Base-by-base conservation (phyloP, 345 rosid genomes). In the Syzygium aromaticum region DNA sequence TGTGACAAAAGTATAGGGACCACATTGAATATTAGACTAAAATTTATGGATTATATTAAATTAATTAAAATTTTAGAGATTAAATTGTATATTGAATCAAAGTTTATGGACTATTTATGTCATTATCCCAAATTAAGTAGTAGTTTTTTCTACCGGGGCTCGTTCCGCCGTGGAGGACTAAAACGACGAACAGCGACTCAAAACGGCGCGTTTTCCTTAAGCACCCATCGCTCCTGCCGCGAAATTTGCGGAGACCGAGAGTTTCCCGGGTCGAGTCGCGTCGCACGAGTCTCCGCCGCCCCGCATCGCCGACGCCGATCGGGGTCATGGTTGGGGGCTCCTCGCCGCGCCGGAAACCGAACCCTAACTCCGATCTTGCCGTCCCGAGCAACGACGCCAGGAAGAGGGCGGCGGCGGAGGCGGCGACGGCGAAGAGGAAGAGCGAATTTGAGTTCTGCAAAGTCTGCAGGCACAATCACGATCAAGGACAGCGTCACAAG, bases 401-500 rank as follows among this genome's bases (percentile, higher is more conserved):
- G 46, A 84, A 84, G 86, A 84, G 63, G 59, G 1, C 54, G 30
- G 67, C 80, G 80, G 77, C 56, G 80, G 86, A 80, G 88, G 84
- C 87, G 87, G 85, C 51, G 64, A 85, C 87, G 52, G 86, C 86
- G 64, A 88, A 87, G 88, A 88, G 89, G 88, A 90, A 86, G 88
- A 87, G 85, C 56, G 93, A 91, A 59, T 90, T 93, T 89, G 99
- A 95, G 91, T 93, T 92, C 89, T 95, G 99, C 93, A 94, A 93
- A 78, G 95, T 93, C 3, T 98, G 98, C 90, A 86, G 90, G 27
- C 85, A 92, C 84, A 96, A 96, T 85, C 97, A 95, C 88, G 94
- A 96, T 87, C 92, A 95, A 82, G 99, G 98, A 19, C 83, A 78
- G 56, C 93, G 93, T 89, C 98, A 94, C 91, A 98, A 94, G 93